Base-by-base conservation (phyloP, 257 asterid genomes). In the Scutellaria minor region DNA sequence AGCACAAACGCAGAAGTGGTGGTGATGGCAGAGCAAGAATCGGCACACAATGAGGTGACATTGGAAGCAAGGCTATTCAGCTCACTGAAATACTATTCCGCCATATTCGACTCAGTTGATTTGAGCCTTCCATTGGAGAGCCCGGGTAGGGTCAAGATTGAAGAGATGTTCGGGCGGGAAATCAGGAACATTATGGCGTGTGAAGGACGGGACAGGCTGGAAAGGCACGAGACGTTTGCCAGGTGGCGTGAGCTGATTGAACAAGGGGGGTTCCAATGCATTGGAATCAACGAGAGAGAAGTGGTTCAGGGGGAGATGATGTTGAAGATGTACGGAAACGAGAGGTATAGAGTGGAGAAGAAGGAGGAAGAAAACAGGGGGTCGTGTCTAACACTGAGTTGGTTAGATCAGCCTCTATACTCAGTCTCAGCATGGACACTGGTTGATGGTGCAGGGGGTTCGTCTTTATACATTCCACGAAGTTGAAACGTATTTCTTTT, bases 11-110 rank as follows among this genome's bases (percentile, higher is more conserved):
- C 99, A 27, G 68, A 80, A 12, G 71, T 79, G 1, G 82, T 95
- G 5, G 58, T 92, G 4, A 73, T 86, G 85, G 92, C 96, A 2
- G 99, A 95, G 87, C 99, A 95, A 64, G 99, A 95, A 73, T 93
- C 86, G 0, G 86, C 76, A 2, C 92, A 90, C 75, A 84, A 92
- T 5, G 97, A 80, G 75, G 72, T 67, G 41, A 73, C 42, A 31
- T 60, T 95, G 77, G 93, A 86, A 7, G 76, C 86, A 1, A 83
- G 99, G 60, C 71, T 95, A 51, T 75, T 75, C 11, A 84, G 79
- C 50, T 79, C 98, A 2, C 68, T 95, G 81, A 83, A 75, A 68
- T 90, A 88, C 70, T 95, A 95, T 35, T 83, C 97, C 1, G 98
- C 98, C 41, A 44, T 90, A 5, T 95, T 92, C 9, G 99, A 95